phyloP scores from a whole-genome alignment of 2,329 filamentous ascomycete genomes.

The Monilinia fructicola region DNA sequence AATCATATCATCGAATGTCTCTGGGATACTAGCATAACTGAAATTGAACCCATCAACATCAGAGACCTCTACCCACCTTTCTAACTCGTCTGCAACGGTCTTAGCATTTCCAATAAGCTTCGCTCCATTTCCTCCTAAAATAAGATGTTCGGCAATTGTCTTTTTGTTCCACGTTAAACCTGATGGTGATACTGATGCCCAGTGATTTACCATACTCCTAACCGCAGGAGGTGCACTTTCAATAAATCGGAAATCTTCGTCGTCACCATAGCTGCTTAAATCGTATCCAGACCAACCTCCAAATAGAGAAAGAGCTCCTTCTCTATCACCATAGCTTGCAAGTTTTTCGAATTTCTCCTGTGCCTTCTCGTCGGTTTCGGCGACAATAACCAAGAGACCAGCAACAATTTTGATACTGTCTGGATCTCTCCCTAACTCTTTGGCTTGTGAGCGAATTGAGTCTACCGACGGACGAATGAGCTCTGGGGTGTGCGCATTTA shows the following conservation, averaged over 20 bases:
- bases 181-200: conserved; percentile 44
- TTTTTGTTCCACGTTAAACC: conserved; percentile 43
- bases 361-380: conserved; percentile 64
- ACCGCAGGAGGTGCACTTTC: conserved; percentile 47
- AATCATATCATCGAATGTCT: conserved; percentile 66
- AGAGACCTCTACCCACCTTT: conserved; percentile 34
- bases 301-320: conserved; percentile 69
- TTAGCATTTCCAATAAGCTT: conserved; percentile 34
- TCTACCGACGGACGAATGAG: conserved; percentile 62
- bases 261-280: conserved; percentile 58
- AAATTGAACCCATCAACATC: conserved; percentile 38
- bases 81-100: conserved; percentile 34
- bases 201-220: conserved; percentile 50
- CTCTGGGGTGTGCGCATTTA: conserved; percentile 62
- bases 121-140: conserved; percentile 34
- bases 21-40: conserved; percentile 50
- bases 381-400: conserved; percentile 64
- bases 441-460: conserved; percentile 56
- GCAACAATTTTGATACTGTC: conserved; percentile 66
- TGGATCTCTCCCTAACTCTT: conserved; percentile 55
- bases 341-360: conserved; percentile 62
- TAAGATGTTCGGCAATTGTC: conserved; percentile 36
- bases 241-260: conserved; percentile 60
- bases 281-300: conserved; percentile 74
- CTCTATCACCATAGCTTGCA: conserved; percentile 59